phyloP scores from a whole-genome alignment of 2,329 filamentous ascomycete species.

The Verticillium nubilum region DNA sequence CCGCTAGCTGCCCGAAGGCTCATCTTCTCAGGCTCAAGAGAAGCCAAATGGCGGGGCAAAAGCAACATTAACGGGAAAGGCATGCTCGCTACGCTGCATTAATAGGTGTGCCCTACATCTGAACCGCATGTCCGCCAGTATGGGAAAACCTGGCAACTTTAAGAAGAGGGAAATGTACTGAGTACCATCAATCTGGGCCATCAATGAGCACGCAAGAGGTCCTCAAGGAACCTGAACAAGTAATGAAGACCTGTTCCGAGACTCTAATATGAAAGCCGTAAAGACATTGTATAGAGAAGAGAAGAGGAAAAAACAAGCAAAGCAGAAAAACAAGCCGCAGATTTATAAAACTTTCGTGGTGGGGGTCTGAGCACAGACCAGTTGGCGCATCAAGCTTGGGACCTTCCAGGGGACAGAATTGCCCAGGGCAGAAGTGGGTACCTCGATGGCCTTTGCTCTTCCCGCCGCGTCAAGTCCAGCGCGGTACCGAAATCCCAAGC shows the following conservation, averaged over 20 bases:
- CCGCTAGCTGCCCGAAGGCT: conserved; percentile 81
- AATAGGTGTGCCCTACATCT: conserved; percentile 45
- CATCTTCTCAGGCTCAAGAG: conserved; percentile 70
- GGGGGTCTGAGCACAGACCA: neutral
- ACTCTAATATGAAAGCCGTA: conserved; percentile 97
- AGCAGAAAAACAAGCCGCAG: neutral
- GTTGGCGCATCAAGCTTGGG: neutral
- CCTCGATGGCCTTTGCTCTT: too few relatives aligned
- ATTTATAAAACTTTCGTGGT: neutral
- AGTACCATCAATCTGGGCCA: conserved; percentile 68
- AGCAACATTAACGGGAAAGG: neutral
- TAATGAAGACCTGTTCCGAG: conserved; percentile 92
- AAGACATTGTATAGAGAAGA: conserved; percentile 62
- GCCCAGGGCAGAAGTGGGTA: neutral
- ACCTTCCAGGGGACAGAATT: neutral
- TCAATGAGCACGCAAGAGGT: conserved; percentile 94
- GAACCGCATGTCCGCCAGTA: conserved; percentile 38
- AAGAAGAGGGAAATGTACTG: conserved; percentile 58
- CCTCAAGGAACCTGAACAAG: conserved; percentile 82
- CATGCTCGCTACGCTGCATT: conserved; percentile 7
- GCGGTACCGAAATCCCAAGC: too few relatives aligned
- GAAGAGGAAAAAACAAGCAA: conserved; percentile 32
- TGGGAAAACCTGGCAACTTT: conserved; percentile 57
- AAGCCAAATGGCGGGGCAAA: conserved; percentile 6
- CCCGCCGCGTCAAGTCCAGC: too few relatives aligned